Evolutionary conservation across 2,329 filamentous ascomycete genomes (phyloP).

Genomic region (Blumeria hordei): DNA sequence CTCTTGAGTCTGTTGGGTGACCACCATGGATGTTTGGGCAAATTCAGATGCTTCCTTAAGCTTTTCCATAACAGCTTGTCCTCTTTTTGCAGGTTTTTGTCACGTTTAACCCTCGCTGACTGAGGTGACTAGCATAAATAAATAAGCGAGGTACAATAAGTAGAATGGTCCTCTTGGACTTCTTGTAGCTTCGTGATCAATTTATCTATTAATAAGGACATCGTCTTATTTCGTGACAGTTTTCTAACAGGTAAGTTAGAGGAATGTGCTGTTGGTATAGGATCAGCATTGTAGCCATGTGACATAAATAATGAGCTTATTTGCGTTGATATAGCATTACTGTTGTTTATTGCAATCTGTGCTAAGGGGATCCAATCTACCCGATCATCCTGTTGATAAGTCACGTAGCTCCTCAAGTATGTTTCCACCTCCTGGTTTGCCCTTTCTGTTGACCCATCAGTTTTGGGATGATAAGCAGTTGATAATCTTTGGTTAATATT

Average conservation of each 20-base stretch:
- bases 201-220: too few relatives aligned
- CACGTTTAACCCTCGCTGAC: neutral
- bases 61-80: neutral
- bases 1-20: neutral
- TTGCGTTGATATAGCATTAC: neutral
- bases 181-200: neutral
- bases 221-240: too few relatives aligned
- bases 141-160: too few relatives aligned
- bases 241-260: too few relatives aligned
- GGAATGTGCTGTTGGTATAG: neutral
- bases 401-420: neutral
- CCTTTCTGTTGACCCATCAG: neutral
- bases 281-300: neutral
- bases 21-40: neutral
- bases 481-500: neutral
- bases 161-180: neutral
- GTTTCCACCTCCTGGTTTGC: neutral
- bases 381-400: neutral
- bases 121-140: too few relatives aligned
- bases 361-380: neutral
- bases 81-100: neutral
- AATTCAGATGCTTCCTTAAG: conserved; percentile 1
- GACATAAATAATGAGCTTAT: neutral
- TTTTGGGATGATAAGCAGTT: neutral
- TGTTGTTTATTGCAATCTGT: neutral